These are phyloP conservation scores for Mycothermus thermophilus DNA, from an alignment of 495 filamentous ascomycete genomes.

Conservation along the genomic window DNA sequence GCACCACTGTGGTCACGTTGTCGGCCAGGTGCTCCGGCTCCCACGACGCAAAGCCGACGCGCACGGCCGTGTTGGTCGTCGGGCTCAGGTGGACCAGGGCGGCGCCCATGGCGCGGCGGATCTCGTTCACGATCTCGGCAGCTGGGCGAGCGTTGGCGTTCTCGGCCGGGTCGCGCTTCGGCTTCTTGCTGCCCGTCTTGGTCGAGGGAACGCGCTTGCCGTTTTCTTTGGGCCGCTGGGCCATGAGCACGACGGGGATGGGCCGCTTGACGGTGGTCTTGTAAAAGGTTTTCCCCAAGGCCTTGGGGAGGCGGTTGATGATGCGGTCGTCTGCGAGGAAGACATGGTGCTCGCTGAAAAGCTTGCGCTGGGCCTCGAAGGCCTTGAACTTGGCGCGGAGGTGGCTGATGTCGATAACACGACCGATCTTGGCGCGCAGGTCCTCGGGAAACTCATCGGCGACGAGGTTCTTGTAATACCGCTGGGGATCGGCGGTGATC, in stretches of 20 bases:
- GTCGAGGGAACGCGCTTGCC: slow-evolving; percentile 47
- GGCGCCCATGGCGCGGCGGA: slow-evolving; percentile 53
- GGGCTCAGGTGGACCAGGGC: slow-evolving; percentile 43
- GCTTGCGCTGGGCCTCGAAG: slow-evolving; percentile 72
- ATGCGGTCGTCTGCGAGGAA: slow-evolving; percentile 82
- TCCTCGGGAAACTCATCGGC: slow-evolving; percentile 55
- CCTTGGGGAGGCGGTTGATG: slow-evolving; percentile 55
- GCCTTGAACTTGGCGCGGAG: slow-evolving; percentile 72
- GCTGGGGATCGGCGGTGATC: slow-evolving; percentile 61
- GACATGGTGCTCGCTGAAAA: slow-evolving; percentile 69
- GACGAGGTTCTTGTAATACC: slow-evolving; percentile 78
- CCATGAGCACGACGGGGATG: slow-evolving; percentile 62
- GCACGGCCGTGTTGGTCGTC: slow-evolving; percentile 32
- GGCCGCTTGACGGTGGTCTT: slow-evolving; percentile 64
- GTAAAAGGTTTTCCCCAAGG: slow-evolving; percentile 82
- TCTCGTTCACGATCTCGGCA: slow-evolving; percentile 50
- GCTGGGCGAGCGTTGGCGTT: slow-evolving; percentile 30
- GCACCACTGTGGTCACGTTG: slow-evolving; percentile 62
- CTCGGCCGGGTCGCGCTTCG: slow-evolving; percentile 21
- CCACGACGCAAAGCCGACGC: slow-evolving; percentile 59
- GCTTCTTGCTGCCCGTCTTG: slow-evolving; percentile 34
- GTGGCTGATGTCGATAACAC: slow-evolving; percentile 71
- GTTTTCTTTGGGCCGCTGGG: slow-evolving; percentile 46
- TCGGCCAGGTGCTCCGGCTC: slow-evolving; percentile 59
- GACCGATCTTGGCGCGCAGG: slow-evolving; percentile 56